These are phyloP conservation scores for Knufia fluminis DNA, from an alignment of 2,329 filamentous ascomycete species.

Conservation along the genomic window DNA sequence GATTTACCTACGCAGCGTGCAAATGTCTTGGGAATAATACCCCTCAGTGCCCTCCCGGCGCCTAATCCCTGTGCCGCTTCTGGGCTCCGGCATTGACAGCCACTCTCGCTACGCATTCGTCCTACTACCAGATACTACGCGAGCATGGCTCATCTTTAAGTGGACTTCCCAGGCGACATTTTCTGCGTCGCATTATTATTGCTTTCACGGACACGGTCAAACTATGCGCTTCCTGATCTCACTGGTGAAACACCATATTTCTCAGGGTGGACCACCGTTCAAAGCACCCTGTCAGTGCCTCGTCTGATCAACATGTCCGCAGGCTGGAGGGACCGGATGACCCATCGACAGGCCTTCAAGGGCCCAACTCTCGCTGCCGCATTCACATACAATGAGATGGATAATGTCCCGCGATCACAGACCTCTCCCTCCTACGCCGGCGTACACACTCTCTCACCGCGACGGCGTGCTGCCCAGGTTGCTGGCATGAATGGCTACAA, in stretches of 20 bases:
- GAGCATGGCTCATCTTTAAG: conserved; percentile 1
- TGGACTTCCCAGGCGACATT: neutral
- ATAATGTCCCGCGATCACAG: conserved; percentile 11
- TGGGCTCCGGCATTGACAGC: neutral
- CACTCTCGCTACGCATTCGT: conserved; percentile 5
- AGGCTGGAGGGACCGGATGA: conserved; percentile 1
- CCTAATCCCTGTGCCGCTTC: too few relatives aligned
- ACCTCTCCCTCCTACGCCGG: conserved; percentile 9
- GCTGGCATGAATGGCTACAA: conserved; percentile 42
- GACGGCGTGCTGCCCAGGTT: conserved; percentile 21
- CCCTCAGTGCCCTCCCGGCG: neutral
- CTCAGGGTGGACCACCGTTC: neutral
- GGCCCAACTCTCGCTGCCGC: conserved; percentile 26
- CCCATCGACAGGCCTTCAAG: conserved; percentile 14
- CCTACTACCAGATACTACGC: neutral
- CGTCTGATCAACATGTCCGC: conserved; percentile 7
- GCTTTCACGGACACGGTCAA: neutral
- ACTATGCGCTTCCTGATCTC: conserved; percentile 1
- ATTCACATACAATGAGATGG: conserved; percentile 35
- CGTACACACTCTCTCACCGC: conserved; percentile 18
- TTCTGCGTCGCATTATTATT: conserved; percentile 6
- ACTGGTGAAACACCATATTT: neutral
- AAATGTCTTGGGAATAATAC: too few relatives aligned
- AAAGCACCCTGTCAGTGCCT: too few relatives aligned
- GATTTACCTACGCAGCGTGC: too few relatives aligned